phyloP scores from a whole-genome alignment of 2,329 filamentous ascomycete species.

The Hypocreales sp. region DNA sequence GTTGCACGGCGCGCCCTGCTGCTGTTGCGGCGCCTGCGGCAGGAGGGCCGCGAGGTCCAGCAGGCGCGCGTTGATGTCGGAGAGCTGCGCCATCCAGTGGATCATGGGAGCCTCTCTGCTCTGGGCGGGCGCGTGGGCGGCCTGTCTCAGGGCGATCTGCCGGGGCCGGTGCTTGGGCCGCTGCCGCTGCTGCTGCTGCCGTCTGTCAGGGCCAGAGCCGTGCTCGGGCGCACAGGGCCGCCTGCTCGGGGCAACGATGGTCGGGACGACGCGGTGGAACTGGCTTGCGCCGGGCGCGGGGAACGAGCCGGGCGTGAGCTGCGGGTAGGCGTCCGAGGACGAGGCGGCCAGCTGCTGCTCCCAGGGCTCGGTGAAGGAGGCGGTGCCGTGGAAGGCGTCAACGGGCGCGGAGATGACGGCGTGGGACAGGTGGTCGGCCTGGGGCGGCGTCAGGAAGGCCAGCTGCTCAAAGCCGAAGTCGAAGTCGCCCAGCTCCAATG shows the following conservation, averaged over 20 bases:
- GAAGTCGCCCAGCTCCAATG: conserved; percentile 16
- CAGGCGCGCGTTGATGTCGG: conserved; percentile 20
- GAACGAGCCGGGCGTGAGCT: conserved; percentile 1
- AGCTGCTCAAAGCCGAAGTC: conserved; percentile 19
- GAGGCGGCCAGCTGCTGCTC: conserved; percentile 6
- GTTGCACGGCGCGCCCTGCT: conserved; percentile 8
- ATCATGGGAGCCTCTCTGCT: conserved; percentile 9
- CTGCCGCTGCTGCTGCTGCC: conserved; percentile 10
- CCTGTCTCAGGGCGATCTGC: conserved; percentile 16
- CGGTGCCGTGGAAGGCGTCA: conserved; percentile 5
- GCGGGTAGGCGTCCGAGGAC: conserved; percentile 3
- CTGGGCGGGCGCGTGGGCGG: conserved; percentile 6
- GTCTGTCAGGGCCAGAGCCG: conserved; percentile 7
- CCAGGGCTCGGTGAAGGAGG: conserved; percentile 11
- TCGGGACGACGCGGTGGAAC: conserved; percentile 3
- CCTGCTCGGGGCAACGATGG: conserved; percentile 5
- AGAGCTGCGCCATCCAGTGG: conserved; percentile 23
- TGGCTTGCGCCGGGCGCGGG: not conserved
- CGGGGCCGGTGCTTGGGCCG: conserved; percentile 12
- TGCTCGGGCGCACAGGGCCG: conserved; percentile 9
- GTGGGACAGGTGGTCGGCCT: conserved; percentile 14
- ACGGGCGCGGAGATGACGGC: conserved; percentile 6
- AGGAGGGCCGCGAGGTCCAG: conserved; percentile 20
- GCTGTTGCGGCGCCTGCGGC: conserved; percentile 13
- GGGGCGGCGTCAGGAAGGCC: conserved; percentile 11